Conservation (phyloP, 2,329 filamentous ascomycete species). For the Thelonectria discophora region DNA sequence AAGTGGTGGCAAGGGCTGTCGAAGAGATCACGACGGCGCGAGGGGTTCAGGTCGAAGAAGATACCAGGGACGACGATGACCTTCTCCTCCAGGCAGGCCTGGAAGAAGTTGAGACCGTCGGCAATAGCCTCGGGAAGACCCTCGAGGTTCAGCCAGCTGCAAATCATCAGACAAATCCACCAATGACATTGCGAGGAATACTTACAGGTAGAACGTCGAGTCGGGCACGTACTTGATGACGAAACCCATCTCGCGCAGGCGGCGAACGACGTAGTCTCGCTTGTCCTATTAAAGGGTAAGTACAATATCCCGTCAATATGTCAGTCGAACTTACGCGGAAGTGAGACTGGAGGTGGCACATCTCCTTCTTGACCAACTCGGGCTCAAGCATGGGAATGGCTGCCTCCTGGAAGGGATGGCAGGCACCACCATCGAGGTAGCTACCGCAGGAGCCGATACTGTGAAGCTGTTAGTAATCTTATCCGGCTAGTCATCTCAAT, state of each 20-base stretch:
- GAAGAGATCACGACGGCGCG: slow-evolving; percentile 87
- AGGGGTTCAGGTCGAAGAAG: slow-evolving; percentile 96
- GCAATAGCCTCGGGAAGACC: slow-evolving; percentile 81
- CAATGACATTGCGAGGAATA: slow-evolving; percentile 15
- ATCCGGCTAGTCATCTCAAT: background rate
- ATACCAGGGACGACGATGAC: slow-evolving; percentile 97
- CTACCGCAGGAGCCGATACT: slow-evolving; percentile 88
- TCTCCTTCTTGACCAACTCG: slow-evolving; percentile 79
- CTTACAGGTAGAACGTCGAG: slow-evolving; percentile 91
- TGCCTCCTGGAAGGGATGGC: slow-evolving; percentile 94
- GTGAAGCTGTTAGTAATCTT: slow-evolving; percentile 28
- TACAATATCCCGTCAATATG: background rate
- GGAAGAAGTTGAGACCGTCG: slow-evolving; percentile 96
- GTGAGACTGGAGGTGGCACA: slow-evolving; percentile 87
- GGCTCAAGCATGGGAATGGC: slow-evolving; percentile 95
- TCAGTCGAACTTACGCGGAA: slow-evolving; percentile 70
- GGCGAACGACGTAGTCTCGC: slow-evolving; percentile 86
- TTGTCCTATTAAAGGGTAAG: slow-evolving; percentile 67
- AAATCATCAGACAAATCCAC: slow-evolving; percentile 12
- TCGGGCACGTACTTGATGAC: slow-evolving; percentile 84
- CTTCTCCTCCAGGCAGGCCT: slow-evolving; percentile 91
- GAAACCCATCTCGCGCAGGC: slow-evolving; percentile 88
- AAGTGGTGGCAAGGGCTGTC: slow-evolving; percentile 95
- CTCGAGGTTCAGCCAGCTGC: slow-evolving; percentile 67
- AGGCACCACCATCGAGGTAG: slow-evolving; percentile 93